Percentiles rank a stretch among this genome's conserved stretches.
phyloP scores from a whole-genome alignment of 164 flowering plant genomes.

The Sedum album region DNA sequence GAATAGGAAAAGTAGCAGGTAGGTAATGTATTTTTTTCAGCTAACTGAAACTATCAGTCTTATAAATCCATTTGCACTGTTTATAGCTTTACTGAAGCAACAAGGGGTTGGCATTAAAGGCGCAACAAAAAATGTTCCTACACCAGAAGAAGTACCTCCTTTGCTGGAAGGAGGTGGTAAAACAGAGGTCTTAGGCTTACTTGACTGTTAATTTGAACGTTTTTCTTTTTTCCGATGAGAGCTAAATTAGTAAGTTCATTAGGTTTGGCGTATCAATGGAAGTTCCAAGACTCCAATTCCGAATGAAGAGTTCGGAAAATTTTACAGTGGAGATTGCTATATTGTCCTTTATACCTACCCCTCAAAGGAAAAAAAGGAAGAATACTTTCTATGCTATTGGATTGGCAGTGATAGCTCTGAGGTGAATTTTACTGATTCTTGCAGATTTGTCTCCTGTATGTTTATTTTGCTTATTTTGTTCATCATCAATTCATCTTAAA shows the following conservation, averaged over 20 bases:
- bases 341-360: conserved; percentile 90
- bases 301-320: conserved; percentile 83
- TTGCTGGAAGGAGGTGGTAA: conserved; percentile 91
- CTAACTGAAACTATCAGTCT: background rate
- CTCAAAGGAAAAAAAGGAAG: conserved; percentile 86
- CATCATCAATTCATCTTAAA: too few relatives aligned
- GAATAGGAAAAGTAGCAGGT: conserved; percentile 99
- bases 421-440: conserved; percentile 30
- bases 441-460: background rate
- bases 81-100: conserved; percentile 92
- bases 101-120: conserved; percentile 91
- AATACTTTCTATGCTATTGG: conserved; percentile 85
- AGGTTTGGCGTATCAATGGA: conserved; percentile 95
- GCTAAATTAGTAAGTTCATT: conserved; percentile 15
- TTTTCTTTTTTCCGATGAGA: background rate
- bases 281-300: conserved; percentile 84
- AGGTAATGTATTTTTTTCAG: background rate
- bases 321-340: conserved; percentile 94
- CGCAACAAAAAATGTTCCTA: conserved; percentile 54
- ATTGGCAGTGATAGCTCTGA: conserved; percentile 87
- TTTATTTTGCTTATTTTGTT: background rate
- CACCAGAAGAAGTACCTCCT: conserved; percentile 86
- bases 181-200: conserved; percentile 52
- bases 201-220: background rate
- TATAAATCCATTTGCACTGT: background rate